Percentiles rank a stretch among this genome's conserved stretches.
Conservation (phyloP, 1,284 basidiomycete species). For the Ustilago vetiveriae region DNA sequence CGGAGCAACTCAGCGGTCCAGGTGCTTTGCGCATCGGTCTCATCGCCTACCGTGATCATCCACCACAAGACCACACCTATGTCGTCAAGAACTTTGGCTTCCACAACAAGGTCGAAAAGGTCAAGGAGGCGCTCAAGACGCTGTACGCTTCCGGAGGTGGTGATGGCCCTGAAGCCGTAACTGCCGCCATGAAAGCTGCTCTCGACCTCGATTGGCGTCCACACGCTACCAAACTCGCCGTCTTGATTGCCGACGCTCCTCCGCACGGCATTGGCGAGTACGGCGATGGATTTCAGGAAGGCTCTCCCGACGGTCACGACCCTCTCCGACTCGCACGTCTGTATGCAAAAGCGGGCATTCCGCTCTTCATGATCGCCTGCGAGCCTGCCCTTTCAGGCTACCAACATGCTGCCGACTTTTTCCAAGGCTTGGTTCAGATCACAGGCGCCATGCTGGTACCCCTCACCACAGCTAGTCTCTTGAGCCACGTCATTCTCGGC, state of each 20-base stretch:
- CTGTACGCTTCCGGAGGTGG: constrained; percentile 92
- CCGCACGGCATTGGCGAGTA: constrained; percentile 78
- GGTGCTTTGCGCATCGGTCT: constrained; percentile 77
- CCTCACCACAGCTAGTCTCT: constrained; percentile 90
- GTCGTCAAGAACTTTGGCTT: constrained; percentile 89
- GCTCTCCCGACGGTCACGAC: constrained; percentile 75
- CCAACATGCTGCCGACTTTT: constrained; percentile 82
- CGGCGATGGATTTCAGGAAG: constrained; percentile 77
- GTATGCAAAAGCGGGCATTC: constrained; percentile 83
- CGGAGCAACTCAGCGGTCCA: constrained; percentile 82
- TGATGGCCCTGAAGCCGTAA: constrained; percentile 97
- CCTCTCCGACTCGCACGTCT: constrained; percentile 84
- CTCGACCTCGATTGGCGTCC: constrained; percentile 79
- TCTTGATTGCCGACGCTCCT: constrained; percentile 89
- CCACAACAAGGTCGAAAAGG: constrained; percentile 85
- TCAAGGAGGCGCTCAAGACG: constrained; percentile 83
- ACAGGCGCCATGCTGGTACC: constrained; percentile 86
- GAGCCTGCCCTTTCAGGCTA: constrained; percentile 91
- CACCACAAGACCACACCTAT: constrained; percentile 69
- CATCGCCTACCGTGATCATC: constrained; percentile 73
- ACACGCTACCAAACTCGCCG: constrained; percentile 86
- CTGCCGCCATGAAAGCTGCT: constrained; percentile 86
- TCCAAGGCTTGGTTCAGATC: constrained; percentile 70
- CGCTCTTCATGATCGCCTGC: constrained; percentile 78
- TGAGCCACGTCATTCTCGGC: constrained; percentile 97